Percentiles rank a stretch among this genome's conserved stretches.
phyloP scores from a whole-genome alignment of 2,329 filamentous ascomycete species.

The Epichloe glyceriae region DNA sequence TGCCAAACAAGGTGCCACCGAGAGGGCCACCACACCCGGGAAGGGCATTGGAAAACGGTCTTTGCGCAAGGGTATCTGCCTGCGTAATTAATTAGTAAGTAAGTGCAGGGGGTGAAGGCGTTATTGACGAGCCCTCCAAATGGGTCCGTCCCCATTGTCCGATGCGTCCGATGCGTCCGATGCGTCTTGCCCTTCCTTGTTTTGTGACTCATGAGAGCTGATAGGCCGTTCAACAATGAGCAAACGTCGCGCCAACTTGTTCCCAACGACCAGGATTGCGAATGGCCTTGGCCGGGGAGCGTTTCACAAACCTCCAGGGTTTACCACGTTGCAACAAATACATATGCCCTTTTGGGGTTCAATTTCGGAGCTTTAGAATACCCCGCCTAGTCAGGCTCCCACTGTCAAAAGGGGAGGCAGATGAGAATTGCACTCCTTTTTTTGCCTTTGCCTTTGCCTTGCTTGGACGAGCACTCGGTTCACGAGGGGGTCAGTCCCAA shows the following conservation, averaged over 20 bases:
- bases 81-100: no score
- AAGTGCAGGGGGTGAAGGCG: neutral
- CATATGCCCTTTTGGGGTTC: neutral
- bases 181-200: neutral
- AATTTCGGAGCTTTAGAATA: neutral
- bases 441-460: no score
- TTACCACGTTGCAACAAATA: neutral
- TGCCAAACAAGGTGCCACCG: neutral
- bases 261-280: neutral
- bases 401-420: no score
- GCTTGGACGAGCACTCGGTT: no score
- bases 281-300: neutral
- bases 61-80: neutral
- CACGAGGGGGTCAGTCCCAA: no score
- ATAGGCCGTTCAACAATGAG: neutral
- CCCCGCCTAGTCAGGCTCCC: no score
- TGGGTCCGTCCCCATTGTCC: no score
- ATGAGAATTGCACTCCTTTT: no score
- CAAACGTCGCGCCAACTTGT: no score
- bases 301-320: constrained; percentile 3
- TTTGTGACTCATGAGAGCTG: no score
- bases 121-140: no score
- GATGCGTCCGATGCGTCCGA: neutral
- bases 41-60: neutral
- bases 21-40: neutral